A percentile compares a stretch with the other conserved stretches of the same genome.
These are phyloP conservation scores for Aspergillus indologenus DNA, from an alignment of 495 filamentous ascomycete genomes.

Conservation along the genomic window DNA sequence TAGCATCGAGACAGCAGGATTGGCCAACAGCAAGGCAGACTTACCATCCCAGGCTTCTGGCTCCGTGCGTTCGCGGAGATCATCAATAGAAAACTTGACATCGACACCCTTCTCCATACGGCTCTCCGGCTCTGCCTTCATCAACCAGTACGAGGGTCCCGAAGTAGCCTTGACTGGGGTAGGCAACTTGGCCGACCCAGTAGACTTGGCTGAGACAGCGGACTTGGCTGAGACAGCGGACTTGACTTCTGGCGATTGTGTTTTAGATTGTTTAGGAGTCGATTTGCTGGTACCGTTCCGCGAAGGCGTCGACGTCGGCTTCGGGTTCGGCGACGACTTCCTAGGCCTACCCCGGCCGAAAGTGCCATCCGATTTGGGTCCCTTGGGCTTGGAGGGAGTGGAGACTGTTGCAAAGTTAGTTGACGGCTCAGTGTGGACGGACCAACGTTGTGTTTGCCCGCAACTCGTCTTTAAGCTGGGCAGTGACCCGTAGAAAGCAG, in stretches of 20 bases:
- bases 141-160: conserved; percentile 70
- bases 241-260: conserved; percentile 15
- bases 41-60: conserved; percentile 89
- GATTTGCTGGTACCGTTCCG: conserved; percentile 11
- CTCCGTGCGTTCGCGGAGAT: conserved; percentile 62
- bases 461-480: neutral
- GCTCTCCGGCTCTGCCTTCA: conserved; percentile 92
- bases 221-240: no score
- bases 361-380: conserved; percentile 22
- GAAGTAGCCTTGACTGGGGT: no score
- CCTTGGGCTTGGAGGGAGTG: conserved; percentile 19
- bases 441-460: neutral
- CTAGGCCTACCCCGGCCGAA: conserved; percentile 18
- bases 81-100: conserved; percentile 93
- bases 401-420: conserved; percentile 6
- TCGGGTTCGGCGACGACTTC: conserved; percentile 6
- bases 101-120: conserved; percentile 81
- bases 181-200: no score
- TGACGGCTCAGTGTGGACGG: neutral
- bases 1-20: conserved; percentile 16
- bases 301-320: no score
- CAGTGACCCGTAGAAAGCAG: neutral
- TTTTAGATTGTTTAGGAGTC: conserved; percentile 12
- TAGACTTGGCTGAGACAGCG: no score
- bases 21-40: conserved; percentile 8